Conservation (phyloP, 2,329 filamentous ascomycete genomes). For the Grosmannia penicillata region DNA sequence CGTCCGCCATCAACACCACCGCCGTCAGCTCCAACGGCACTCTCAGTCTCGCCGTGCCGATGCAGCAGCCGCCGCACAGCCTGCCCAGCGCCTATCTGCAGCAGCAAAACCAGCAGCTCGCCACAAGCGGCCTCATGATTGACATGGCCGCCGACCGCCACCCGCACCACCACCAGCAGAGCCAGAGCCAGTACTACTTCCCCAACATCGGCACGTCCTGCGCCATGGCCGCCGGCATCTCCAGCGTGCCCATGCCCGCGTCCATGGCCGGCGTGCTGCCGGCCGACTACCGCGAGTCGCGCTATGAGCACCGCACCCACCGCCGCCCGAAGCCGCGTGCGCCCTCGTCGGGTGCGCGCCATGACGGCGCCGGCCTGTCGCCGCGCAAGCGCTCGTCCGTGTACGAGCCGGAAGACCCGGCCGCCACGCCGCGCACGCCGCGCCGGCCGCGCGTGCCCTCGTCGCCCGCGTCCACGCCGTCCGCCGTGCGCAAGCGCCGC, state of each 20-base stretch:
- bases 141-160: conserved; percentile 28
- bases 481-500: conserved; percentile 21
- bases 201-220: conserved; percentile 1
- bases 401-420: no score
- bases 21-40: not conserved
- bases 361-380: conserved; percentile 17
- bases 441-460: no score
- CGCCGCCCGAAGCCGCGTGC: conserved; percentile 33
- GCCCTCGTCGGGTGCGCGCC: conserved; percentile 37
- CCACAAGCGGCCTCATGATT: conserved; percentile 31
- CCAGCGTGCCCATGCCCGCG: not conserved
- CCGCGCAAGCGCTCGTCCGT: conserved; percentile 8
- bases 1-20: not conserved
- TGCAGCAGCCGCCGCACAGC: not conserved
- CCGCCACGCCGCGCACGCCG: no score
- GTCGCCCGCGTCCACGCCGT: not conserved
- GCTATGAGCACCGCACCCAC: conserved; percentile 2
- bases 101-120: conserved; percentile 10
- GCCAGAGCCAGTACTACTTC: conserved; percentile 9
- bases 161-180: conserved; percentile 7
- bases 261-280: not conserved
- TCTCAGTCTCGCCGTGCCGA: not conserved
- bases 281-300: not conserved
- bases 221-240: not conserved
- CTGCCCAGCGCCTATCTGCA: not conserved